Evolutionary conservation across 2,329 filamentous ascomycete species (phyloP), one percentile per base, ranked within the genome.

Genomic region (Fusarium chlamydosporum): DNA sequence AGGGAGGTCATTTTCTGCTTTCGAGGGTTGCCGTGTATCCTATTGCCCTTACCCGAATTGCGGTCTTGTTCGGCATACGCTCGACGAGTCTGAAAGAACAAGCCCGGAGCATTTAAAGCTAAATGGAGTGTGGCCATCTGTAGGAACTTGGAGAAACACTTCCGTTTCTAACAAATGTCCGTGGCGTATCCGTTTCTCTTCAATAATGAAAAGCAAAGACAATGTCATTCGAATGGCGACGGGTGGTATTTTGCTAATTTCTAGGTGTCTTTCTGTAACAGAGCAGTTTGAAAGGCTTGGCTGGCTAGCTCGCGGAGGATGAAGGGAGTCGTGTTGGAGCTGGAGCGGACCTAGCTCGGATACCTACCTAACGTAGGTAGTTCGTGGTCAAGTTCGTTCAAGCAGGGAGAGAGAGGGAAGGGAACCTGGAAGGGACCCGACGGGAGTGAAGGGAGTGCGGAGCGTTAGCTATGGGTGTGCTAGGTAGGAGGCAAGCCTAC

Each of bases 401-500:
- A 51, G 47, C 47, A 61, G 62, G 66, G 67, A 62, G 42, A 62
- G 42, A 41, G 26, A 7, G 29, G 29, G 42, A 41, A 26, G 7
- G 29, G 29, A 9, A 29, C 29, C 29, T 29, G 29, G 10, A 29
- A 45, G 42, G 42, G 42, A 45, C 20, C 34, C 35, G 18, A 42
- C 41, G 50, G 40, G 56, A 48, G 38, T 56, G 60, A 52, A 52
- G 50, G 64, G 54, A 55, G 50, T 50, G 53, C 34, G 40, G 57
- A 51, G 54, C 42, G 46, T 50, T 52, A 56, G 46, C 57, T 65
- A 53, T 59, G 56, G 52, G 54, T 58, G 67, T 70, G 52, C 59
- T 20, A 66, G 52, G 66, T 20, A 66, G 52, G 66, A 66, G 52
- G 66, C 56, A 43, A 41, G 38, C 23, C 26, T 27, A 27, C 16